Evolutionary conservation across 345 rosid genomes (phyloP).

Genomic region (Fremontodendron californicum): DNA sequence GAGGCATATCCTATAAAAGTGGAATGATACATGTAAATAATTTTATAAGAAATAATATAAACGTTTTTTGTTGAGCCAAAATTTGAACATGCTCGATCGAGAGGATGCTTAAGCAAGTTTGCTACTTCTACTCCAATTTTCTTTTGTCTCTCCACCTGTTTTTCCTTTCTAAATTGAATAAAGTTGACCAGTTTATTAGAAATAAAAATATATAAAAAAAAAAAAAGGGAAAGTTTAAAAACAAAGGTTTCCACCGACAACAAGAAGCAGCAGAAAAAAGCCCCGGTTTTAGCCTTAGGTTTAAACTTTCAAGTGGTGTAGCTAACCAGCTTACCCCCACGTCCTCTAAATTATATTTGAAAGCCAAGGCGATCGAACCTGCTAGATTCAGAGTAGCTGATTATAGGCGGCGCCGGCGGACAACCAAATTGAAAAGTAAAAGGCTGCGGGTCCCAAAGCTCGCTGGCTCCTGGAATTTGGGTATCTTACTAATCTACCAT

Average conservation of each 20-base stretch:
- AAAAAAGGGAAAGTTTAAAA: neutral
- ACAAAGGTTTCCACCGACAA: neutral
- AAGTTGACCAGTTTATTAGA: neutral
- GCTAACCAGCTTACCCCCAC: neutral
- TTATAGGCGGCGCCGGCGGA: conserved; percentile 13
- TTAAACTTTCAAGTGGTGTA: neutral
- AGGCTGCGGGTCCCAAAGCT: neutral
- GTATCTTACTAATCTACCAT: neutral
- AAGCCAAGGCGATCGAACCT: neutral
- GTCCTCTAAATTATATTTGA: neutral
- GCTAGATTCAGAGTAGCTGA: neutral
- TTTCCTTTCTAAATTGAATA: neutral
- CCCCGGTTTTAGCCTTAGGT: neutral
- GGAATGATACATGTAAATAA: too few relatives aligned
- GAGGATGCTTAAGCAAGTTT: conserved; percentile 2
- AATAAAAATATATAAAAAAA: neutral
- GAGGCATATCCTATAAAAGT: too few relatives aligned
- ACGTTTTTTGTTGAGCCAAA: neutral
- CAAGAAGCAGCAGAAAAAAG: neutral
- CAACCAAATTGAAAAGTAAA: neutral
- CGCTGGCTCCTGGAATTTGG: neutral
- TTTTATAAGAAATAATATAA: neutral
- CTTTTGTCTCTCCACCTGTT: neutral
- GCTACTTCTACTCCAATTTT: neutral
- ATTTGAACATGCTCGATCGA: neutral